Base-by-base conservation (phyloP, 2,329 filamentous ascomycete species). In the Monilinia polystroma region DNA sequence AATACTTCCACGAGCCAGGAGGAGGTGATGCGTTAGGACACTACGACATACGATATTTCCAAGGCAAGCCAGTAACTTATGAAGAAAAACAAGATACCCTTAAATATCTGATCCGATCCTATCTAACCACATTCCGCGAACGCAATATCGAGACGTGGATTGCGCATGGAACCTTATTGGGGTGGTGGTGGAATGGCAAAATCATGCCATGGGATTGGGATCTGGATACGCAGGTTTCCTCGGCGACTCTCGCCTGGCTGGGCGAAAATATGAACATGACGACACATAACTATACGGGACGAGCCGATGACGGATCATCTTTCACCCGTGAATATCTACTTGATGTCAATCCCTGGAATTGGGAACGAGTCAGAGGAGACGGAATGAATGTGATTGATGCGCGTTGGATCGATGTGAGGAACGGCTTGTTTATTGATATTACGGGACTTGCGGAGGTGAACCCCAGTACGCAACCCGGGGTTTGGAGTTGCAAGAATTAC, bases 121-220 rank as follows among this genome's bases (percentile, higher is more conserved):
- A 95, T 78, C 83, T 95, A 55, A 81, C 82, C 56, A 87, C 85
- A 66, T 89, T 91, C 77, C 80, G 81, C 55, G 80, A 84, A 23
- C 81, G 88, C 64, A 85, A 86, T 8, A 79, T 92, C 69, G 90
- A 94, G 78, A 94, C 92, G 0, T 95, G 92, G 92, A 86, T 96
- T 68, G 91, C 92, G 51, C 92, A 96, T 77, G 92, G 92, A 59
- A 93, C 91, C 5, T 79, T 95, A 60, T 80, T 96, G 29, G 92
- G 91, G 16, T 96, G 92, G 92, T 95, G 90, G 90, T 96, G 92
- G 92, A 94, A 92, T 76, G 84, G 81, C 53, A 79, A 86, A 78
- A 87, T 91, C 75, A 86, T 93, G 80, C 90, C 91, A 0, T 93
- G 91, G 91, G 91, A 95, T 77, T 90, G 87, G 80, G 92, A 96